Evolutionary conservation across 1,139 yeast species (phyloP).

Genomic region (Saccharomycopsis hybrid): DNA sequence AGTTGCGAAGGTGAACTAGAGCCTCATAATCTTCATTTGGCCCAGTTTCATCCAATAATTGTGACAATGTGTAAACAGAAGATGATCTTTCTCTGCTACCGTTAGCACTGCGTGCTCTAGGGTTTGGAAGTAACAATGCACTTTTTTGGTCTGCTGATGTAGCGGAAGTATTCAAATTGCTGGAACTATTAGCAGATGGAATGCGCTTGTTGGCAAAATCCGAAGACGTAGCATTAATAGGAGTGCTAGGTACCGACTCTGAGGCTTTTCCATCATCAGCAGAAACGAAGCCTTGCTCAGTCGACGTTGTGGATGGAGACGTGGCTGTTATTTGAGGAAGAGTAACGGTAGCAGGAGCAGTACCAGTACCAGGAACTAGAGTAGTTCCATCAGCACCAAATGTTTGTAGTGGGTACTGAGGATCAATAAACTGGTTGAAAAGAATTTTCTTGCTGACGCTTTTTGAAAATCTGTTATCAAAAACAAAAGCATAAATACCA

Average conservation of each 20-base stretch:
- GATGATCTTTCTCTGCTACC: constrained; percentile 14
- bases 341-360: background rate
- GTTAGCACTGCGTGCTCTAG: background rate
- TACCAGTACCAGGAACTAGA: background rate
- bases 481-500: constrained; percentile 78
- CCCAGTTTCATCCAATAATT: constrained; percentile 7
- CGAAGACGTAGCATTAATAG: too few relatives aligned
- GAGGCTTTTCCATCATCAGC: too few relatives aligned
- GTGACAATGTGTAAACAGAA: constrained; percentile 14
- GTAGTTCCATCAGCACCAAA: background rate
- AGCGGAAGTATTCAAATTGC: too few relatives aligned
- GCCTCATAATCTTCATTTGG: constrained; percentile 16
- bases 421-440: constrained; percentile 48
- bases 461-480: constrained; percentile 88
- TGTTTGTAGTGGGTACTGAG: too few relatives aligned
- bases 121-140: too few relatives aligned
- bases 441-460: constrained; percentile 75
- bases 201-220: too few relatives aligned
- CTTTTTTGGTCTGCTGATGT: too few relatives aligned
- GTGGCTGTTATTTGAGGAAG: too few relatives aligned
- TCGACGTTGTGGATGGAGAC: too few relatives aligned
- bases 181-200: too few relatives aligned
- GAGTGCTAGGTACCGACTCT: too few relatives aligned
- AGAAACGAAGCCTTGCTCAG: too few relatives aligned
- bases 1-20: constrained; percentile 8